Percentiles rank a stretch among this genome's conserved stretches.
Conservation (phyloP, 139 green algal genomes). For the Trebouxia sp. region DNA sequence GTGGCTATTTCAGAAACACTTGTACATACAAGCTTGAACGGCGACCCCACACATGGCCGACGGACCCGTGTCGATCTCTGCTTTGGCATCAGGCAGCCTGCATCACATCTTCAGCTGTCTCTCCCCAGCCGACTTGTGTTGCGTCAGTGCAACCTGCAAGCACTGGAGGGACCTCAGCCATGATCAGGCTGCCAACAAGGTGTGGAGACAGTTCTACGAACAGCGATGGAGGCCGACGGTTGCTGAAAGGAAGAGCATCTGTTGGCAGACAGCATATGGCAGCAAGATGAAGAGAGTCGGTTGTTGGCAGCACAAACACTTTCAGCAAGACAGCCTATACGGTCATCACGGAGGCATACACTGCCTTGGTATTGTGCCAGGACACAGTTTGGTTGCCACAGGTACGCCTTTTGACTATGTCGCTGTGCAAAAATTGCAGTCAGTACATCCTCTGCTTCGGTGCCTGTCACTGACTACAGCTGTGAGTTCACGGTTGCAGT, state of each 20-base stretch:
- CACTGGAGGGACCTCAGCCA: constrained; percentile 40
- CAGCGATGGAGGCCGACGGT: not conserved
- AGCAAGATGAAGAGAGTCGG: constrained; percentile 42
- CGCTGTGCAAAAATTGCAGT: not conserved
- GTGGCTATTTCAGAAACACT: not conserved
- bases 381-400: constrained; percentile 1
- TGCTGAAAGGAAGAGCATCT: not conserved
- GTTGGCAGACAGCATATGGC: constrained; percentile 50
- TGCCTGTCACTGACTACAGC: too few relatives aligned
- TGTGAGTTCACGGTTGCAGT: too few relatives aligned
- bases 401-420: not conserved
- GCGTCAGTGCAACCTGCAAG: constrained; percentile 34
- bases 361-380: constrained; percentile 52
- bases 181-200: constrained; percentile 26
- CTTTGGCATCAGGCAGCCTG: constrained; percentile 31
- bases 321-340: constrained; percentile 53
- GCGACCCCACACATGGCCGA: not conserved
- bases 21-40: not conserved
- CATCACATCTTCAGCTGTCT: constrained; percentile 42
- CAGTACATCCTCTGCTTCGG: too few relatives aligned
- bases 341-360: constrained; percentile 53
- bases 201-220: constrained; percentile 10
- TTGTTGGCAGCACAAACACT: constrained; percentile 45
- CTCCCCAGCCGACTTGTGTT: constrained; percentile 36
- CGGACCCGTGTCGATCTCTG: not conserved